A percentile compares a stretch with the other conserved stretches of the same genome.
These are phyloP conservation scores for Hanseniaspora vineae DNA, from an alignment of 805 yeast species.

Conservation along the genomic window DNA sequence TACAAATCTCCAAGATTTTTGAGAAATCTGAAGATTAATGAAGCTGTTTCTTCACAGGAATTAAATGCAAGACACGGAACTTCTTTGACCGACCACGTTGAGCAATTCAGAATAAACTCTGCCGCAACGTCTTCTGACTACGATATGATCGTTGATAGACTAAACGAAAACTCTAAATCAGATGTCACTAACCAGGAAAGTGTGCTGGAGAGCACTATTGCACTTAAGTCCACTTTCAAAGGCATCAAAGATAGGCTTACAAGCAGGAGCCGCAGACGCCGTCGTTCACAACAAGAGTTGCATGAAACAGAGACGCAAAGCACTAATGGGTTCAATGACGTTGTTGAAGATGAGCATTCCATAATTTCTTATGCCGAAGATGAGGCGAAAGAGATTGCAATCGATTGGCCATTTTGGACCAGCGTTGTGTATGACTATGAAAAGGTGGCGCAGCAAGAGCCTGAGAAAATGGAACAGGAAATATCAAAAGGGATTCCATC, in stretches of 20 bases:
- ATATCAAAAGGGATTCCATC: constrained; percentile 71
- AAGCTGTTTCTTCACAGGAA: neutral
- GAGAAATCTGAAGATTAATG: constrained; percentile 1
- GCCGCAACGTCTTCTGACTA: constrained; percentile 3
- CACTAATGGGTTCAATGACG: neutral
- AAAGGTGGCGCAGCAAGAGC: constrained; percentile 47
- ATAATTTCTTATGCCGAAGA: constrained; percentile 26
- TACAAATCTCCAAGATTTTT: constrained; percentile 3
- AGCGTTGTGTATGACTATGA: constrained; percentile 65
- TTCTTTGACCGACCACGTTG: neutral
- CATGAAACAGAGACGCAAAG: neutral
- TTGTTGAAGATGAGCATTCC: constrained; percentile 9
- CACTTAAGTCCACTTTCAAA: constrained; percentile 1
- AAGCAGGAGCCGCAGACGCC: neutral
- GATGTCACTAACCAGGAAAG: constrained; percentile 2
- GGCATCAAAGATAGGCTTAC: neutral
- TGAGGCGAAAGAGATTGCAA: constrained; percentile 25
- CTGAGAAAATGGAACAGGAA: constrained; percentile 44
- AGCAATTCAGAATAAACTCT: constrained; percentile 3
- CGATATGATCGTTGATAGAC: constrained; percentile 5
- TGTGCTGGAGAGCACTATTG: constrained; percentile 1
- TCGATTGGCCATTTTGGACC: constrained; percentile 87
- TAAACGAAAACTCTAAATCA: constrained; percentile 1
- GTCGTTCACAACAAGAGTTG: neutral
- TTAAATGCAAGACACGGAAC: neutral